Percentiles rank a stretch among this genome's conserved stretches.
Evolutionary conservation across 805 yeast species (phyloP).

Genomic region (Saturnispora serradocipensis): DNA sequence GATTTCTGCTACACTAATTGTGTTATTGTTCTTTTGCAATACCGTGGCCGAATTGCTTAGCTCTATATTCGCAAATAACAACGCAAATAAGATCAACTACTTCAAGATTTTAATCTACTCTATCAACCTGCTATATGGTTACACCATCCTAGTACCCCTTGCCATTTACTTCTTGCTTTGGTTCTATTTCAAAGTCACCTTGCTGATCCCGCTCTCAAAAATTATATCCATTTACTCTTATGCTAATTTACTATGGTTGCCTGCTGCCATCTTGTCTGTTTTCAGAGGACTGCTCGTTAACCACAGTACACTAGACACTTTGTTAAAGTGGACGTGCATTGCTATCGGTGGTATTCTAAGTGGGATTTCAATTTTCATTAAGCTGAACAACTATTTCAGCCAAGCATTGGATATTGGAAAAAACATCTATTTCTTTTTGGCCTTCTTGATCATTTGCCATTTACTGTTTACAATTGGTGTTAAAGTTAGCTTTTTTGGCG

Average conservation of each 20-base stretch:
- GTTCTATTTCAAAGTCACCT: slow-evolving; percentile 42
- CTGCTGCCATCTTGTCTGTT: slow-evolving; percentile 56
- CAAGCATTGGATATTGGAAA: slow-evolving; percentile 31
- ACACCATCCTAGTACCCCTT: slow-evolving; percentile 58
- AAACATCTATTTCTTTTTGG: slow-evolving; percentile 30
- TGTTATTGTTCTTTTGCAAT: slow-evolving; percentile 64
- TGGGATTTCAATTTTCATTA: slow-evolving; percentile 44
- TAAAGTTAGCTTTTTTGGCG: slow-evolving; percentile 51
- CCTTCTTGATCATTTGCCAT: slow-evolving; percentile 40
- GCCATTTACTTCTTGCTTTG: slow-evolving; percentile 42
- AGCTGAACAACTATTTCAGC: slow-evolving; percentile 33
- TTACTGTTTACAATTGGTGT: slow-evolving; percentile 52
- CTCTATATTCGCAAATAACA: slow-evolving; percentile 34
- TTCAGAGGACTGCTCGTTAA: slow-evolving; percentile 46
- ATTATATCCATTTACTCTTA: slow-evolving; percentile 76
- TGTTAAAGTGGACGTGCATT: slow-evolving; percentile 58
- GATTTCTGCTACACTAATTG: slow-evolving; percentile 78
- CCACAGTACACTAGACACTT: slow-evolving; percentile 33
- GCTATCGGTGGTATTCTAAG: slow-evolving; percentile 52
- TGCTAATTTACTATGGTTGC: slow-evolving; percentile 78
- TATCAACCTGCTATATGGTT: slow-evolving; percentile 64
- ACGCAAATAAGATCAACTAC: slow-evolving; percentile 37
- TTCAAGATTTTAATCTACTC: slow-evolving; percentile 60
- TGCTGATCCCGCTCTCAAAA: slow-evolving; percentile 43
- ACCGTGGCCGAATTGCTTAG: slow-evolving; percentile 60